Evolutionary conservation across 2,329 filamentous ascomycete genomes (phyloP), one percentile per base, ranked within the genome.

Genomic region (Pseudopyricularia cyperi): DNA sequence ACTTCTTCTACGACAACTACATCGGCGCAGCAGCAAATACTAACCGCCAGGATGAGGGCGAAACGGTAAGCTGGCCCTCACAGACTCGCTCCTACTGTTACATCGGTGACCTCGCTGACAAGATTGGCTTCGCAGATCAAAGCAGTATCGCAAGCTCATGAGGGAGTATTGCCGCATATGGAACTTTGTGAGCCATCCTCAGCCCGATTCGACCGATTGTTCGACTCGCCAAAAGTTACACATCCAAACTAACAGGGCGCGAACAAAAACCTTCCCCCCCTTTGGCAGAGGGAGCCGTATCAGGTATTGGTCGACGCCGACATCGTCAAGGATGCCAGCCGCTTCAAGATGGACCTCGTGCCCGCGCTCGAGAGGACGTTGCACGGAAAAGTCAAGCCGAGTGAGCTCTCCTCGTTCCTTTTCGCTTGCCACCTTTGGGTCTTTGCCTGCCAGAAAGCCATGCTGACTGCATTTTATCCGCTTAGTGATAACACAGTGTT

Each of bases 331-430:
- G 88, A 94, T 65, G 83, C 89, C 22, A 80, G 85, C 57, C 79
- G 80, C 49, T 93, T 87, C 72, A 93, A 91, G 62, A 95, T 96
- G 85, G 86, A 95, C 56, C 73, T 96, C n/a, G 72, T 86, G 49
- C 76, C 78, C 35, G 80, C 84, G 22, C 71, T 96, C 30, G 80
- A 90, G 63, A 78, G 86, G 54, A 93, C 89, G n/a, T 73, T 95
- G 3, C 88, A 94, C 63, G 90, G 88, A 55, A 79, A 88, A 65
- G 82, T 89, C 59, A 95, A 93, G 69, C 85, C 87, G 48, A 84
- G 82, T 87, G 72, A 52, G 79, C 72, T n/a, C 19, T 26, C 7
- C 14, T n/a, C n/a, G n/a, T n/a, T n/a, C n/a, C n/a, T n/a, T n/a
- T n/a, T n/a, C n/a, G n/a, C n/a, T n/a, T 30, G 14, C 46, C 39